Conservation (phyloP, 352 stramenopile species). For the Phytophthora citrophthora region DNA sequence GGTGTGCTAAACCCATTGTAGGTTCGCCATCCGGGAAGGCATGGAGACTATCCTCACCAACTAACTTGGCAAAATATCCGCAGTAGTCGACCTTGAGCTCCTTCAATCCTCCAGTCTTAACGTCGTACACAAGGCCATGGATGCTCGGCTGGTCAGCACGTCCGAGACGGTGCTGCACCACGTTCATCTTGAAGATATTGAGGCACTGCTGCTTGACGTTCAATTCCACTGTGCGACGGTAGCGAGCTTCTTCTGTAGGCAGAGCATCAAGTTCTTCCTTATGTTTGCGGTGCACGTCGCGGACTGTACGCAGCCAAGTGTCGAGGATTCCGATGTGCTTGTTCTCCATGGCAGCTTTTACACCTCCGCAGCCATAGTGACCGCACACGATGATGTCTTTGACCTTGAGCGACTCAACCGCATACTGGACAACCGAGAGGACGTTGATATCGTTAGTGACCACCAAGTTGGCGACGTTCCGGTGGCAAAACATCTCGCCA, state of each 20-base stretch:
- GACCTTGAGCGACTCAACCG: constrained; percentile 89
- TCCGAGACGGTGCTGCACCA: constrained; percentile 73
- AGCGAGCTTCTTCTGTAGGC: constrained; percentile 36
- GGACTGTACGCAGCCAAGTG: constrained; percentile 92
- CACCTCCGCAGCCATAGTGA: constrained; percentile 92
- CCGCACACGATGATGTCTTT: constrained; percentile 93
- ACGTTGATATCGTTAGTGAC: constrained; percentile 75
- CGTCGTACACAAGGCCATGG: constrained; percentile 81
- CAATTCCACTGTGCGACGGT: constrained; percentile 73
- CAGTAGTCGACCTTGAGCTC: constrained; percentile 76
- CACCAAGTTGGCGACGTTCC: constrained; percentile 88
- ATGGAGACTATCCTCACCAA: constrained; percentile 60
- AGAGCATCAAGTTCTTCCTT: constrained; percentile 36
- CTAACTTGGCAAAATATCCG: constrained; percentile 52
- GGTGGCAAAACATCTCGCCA: constrained; percentile 91
- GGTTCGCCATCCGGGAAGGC: constrained; percentile 66
- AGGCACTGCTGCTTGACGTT: constrained; percentile 88
- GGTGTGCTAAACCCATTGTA: constrained; percentile 47
- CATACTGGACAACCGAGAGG: constrained; percentile 73
- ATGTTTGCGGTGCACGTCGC: constrained; percentile 58
- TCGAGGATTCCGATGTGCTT: constrained; percentile 84
- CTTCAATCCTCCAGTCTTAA: constrained; percentile 63
- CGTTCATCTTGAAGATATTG: constrained; percentile 89
- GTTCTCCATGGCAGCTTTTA: constrained; percentile 85
- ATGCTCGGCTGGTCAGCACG: constrained; percentile 73